phyloP scores from a whole-genome alignment of 345 rosid genomes.

The Arabidopsis suecica region DNA sequence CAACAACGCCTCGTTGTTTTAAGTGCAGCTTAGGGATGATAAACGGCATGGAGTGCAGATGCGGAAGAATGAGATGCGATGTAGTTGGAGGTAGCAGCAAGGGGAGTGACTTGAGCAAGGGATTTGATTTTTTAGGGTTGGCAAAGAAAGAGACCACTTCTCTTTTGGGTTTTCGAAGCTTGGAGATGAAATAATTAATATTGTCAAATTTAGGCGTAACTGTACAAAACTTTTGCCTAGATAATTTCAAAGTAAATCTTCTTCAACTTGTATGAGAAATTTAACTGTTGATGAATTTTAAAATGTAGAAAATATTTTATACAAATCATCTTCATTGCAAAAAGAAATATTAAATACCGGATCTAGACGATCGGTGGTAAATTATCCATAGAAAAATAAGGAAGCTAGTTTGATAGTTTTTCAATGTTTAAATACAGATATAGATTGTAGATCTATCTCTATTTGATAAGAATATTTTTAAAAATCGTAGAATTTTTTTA shows the following conservation, averaged over 20 bases:
- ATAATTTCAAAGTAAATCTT: slow-evolving; percentile 28
- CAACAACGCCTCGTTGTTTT: slow-evolving; percentile 52
- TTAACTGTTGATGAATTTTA: background rate
- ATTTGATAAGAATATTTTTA: background rate
- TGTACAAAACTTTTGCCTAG: slow-evolving; percentile 38
- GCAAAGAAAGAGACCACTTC: slow-evolving; percentile 49
- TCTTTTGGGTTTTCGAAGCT: slow-evolving; percentile 69
- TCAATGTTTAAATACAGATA: no score
- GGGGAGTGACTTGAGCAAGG: slow-evolving; percentile 38
- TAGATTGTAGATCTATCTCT: background rate
- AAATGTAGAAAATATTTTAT: background rate
- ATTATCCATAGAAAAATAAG: background rate
- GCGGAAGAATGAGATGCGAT: slow-evolving; percentile 42
- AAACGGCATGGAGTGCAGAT: slow-evolving; percentile 68
- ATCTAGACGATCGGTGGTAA: background rate
- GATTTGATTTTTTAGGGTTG: slow-evolving; percentile 82
- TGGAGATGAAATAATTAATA: slow-evolving; percentile 67
- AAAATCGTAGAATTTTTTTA: background rate
- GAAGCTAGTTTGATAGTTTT: background rate
- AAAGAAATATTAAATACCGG: background rate
- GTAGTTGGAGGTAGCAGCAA: slow-evolving; percentile 41
- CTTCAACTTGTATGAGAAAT: slow-evolving; percentile 1
- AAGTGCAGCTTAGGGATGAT: slow-evolving; percentile 66
- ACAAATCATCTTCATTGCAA: background rate
- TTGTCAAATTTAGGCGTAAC: slow-evolving; percentile 29